A percentile compares a stretch with the other conserved stretches of the same genome.
These are phyloP conservation scores for Ogataea methylovora DNA, from an alignment of 805 yeast species.

Conservation along the genomic window DNA sequence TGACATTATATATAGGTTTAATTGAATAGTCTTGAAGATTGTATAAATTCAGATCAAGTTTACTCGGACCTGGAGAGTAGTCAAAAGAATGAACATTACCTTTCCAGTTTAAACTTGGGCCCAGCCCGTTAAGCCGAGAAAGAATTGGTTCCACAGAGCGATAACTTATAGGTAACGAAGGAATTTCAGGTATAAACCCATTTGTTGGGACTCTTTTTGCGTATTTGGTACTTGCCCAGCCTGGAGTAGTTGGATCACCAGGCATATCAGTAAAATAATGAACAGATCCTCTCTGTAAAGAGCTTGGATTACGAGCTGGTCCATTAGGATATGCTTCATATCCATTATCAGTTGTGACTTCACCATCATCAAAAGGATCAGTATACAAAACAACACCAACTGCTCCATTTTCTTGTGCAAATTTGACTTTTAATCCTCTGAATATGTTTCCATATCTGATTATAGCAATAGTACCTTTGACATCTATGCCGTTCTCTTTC, in stretches of 20 bases:
- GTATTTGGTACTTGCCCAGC: constrained; percentile 47
- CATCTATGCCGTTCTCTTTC: constrained; percentile 30
- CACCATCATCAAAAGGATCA: constrained; percentile 55
- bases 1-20: constrained; percentile 39
- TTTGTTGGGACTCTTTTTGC: constrained; percentile 33
- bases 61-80: constrained; percentile 32
- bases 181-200: constrained; percentile 41
- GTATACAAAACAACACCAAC: constrained; percentile 49
- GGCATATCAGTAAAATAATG: constrained; percentile 52
- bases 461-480: constrained; percentile 52
- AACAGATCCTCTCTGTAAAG: constrained; percentile 57
- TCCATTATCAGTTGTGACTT: constrained; percentile 48
- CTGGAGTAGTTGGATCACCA: constrained; percentile 78
- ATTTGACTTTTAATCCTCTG: constrained; percentile 49
- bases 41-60: constrained; percentile 26
- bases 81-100: constrained; percentile 35
- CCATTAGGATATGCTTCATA: constrained; percentile 54
- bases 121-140: constrained; percentile 27
- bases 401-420: constrained; percentile 59
- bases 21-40: constrained; percentile 35
- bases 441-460: constrained; percentile 43
- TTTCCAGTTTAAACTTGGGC: constrained; percentile 26
- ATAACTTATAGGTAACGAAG: constrained; percentile 44
- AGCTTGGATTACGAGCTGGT: constrained; percentile 53
- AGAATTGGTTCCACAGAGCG: constrained; percentile 36